Evolutionary conservation across 257 asterid species (phyloP).

Genomic region (Penstemon newberryi): DNA sequence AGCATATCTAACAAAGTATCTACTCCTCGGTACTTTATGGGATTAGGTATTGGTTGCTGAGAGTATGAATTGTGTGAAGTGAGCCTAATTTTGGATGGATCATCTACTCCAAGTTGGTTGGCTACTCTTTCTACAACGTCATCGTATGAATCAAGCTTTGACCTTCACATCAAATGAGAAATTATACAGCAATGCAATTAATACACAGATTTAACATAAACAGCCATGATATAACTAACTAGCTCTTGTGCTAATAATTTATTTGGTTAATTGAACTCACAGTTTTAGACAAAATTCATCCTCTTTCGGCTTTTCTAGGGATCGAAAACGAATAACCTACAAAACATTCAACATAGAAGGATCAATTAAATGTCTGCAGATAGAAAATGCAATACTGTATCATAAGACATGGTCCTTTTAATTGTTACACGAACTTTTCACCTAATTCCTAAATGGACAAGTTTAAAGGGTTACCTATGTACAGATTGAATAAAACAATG

Average conservation of each 20-base stretch:
- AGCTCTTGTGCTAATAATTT: not conserved
- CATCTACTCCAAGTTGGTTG: constrained; percentile 36
- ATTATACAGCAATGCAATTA: not conserved
- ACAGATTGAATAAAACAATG: no score
- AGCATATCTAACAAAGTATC: constrained; percentile 46
- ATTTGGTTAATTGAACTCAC: constrained; percentile 29
- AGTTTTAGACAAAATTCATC: constrained; percentile 39
- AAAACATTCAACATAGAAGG: not conserved
- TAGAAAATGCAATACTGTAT: not conserved
- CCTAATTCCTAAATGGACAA: not conserved
- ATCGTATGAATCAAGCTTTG: constrained; percentile 43
- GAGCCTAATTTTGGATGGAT: constrained; percentile 51
- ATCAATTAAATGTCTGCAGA: not conserved
- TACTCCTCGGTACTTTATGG: constrained; percentile 42
- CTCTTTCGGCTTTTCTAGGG: constrained; percentile 45
- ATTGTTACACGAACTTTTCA: not conserved
- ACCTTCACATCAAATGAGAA: constrained; percentile 26
- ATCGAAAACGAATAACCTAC: constrained; percentile 45
- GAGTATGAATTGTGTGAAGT: constrained; percentile 44
- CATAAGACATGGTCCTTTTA: not conserved
- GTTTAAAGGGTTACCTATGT: not conserved
- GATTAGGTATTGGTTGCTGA: constrained; percentile 44
- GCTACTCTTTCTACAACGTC: constrained; percentile 46
- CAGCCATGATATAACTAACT: not conserved
- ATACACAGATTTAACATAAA: not conserved